These are phyloP conservation scores for Atkinsonella hypoxylon DNA, from an alignment of 2,329 filamentous ascomycete species.

Conservation along the genomic window DNA sequence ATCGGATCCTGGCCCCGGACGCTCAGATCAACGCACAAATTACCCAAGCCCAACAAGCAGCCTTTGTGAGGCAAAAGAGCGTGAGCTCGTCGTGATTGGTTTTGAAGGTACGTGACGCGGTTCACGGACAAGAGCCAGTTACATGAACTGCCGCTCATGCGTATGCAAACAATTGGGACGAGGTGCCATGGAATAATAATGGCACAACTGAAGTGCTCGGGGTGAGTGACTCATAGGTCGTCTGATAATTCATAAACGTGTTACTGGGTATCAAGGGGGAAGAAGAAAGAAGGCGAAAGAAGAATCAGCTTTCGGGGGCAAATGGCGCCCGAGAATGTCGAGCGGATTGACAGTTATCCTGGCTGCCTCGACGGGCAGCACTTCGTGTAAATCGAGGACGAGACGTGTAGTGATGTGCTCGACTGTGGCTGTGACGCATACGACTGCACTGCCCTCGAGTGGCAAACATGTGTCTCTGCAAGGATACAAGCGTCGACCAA, in stretches of 20 bases:
- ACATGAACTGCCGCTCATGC: background rate
- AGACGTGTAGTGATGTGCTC: background rate
- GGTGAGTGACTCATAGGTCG: conserved; percentile 1
- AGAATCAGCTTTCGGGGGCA: background rate
- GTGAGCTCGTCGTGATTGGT: too few relatives aligned
- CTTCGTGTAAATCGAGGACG: background rate
- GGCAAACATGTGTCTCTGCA: background rate
- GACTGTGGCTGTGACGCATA: background rate
- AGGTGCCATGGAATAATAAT: background rate
- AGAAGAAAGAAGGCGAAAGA: background rate
- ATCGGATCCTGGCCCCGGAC: too few relatives aligned
- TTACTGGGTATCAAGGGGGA: background rate
- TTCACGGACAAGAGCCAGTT: background rate
- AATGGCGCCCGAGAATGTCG: background rate
- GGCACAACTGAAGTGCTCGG: background rate
- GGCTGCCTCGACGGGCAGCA: background rate
- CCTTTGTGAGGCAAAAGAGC: too few relatives aligned
- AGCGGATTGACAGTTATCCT: background rate
- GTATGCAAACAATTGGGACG: background rate
- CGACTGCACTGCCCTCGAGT: too few relatives aligned
- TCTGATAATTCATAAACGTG: background rate
- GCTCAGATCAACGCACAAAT: too few relatives aligned
- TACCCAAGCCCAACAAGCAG: too few relatives aligned
- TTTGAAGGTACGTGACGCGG: background rate
- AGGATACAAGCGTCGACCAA: too few relatives aligned